phyloP scores from a whole-genome alignment of 108 stramenopile genomes.

The Skeletonema potamos region DNA sequence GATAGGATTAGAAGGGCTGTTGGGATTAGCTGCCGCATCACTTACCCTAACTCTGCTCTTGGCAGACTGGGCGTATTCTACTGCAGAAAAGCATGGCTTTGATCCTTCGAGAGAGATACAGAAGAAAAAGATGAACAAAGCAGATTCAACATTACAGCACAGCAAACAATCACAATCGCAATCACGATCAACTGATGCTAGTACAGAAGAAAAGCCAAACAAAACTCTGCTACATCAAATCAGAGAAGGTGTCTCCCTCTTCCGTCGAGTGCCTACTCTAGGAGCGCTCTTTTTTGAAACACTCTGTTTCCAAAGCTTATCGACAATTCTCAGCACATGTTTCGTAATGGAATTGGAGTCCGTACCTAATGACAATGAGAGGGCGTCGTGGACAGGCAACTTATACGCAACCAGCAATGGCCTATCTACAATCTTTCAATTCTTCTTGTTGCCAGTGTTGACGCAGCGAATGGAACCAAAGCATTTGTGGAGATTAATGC shows the following conservation, averaged over 20 bases:
- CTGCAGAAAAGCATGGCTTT: constrained; percentile 71
- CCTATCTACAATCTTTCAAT: constrained; percentile 72
- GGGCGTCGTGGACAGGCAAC: constrained; percentile 86
- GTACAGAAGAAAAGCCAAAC: neutral
- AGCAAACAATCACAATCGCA: constrained; percentile 1
- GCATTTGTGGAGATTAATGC: constrained; percentile 68
- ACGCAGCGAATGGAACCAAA: constrained; percentile 64
- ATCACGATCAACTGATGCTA: constrained; percentile 2
- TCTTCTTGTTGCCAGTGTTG: constrained; percentile 64
- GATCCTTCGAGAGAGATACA: constrained; percentile 46
- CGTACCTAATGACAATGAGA: constrained; percentile 63
- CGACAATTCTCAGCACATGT: constrained; percentile 75
- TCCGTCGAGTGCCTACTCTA: constrained; percentile 73
- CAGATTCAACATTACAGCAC: neutral
- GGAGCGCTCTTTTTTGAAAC: constrained; percentile 78
- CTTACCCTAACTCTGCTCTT: constrained; percentile 54
- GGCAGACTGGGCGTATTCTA: constrained; percentile 59
- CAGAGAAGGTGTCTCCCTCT: constrained; percentile 57
- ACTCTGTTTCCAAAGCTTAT: constrained; percentile 80
- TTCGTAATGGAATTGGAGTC: constrained; percentile 66
- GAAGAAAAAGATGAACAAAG: constrained; percentile 22
- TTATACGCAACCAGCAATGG: constrained; percentile 79
- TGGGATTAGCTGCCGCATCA: constrained; percentile 60
- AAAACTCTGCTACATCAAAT: constrained; percentile 37
- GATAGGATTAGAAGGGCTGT: constrained; percentile 56